phyloP scores from a whole-genome alignment of 2,329 filamentous ascomycete genomes.

The Diaporthe batatas region DNA sequence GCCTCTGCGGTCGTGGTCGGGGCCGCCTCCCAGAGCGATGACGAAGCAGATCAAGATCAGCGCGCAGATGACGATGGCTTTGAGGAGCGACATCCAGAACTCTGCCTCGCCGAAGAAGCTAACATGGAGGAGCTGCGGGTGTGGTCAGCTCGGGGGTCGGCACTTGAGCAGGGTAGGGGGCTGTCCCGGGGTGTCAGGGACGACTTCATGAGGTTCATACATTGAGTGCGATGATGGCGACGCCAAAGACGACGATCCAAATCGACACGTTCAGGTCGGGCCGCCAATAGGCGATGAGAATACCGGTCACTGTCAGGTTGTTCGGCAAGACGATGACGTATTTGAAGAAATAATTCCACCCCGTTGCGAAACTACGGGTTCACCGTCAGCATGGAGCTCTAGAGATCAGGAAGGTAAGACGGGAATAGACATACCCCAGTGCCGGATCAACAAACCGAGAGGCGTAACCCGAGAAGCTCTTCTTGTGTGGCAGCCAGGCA shows the following conservation, averaged over 20 bases:
- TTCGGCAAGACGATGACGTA: conserved; percentile 55
- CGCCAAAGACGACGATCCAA: conserved; percentile 54
- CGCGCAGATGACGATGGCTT: conserved; percentile 41
- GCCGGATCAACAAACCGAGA: conserved; percentile 51
- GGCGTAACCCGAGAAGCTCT: conserved; percentile 50
- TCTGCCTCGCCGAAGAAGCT: conserved; percentile 10
- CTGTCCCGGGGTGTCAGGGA: no score
- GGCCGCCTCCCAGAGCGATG: conserved; percentile 56
- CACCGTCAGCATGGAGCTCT: not conserved
- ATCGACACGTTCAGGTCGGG: conserved; percentile 55
- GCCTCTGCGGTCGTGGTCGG: conserved; percentile 54
- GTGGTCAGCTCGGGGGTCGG: not conserved
- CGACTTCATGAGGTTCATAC: conserved; percentile 46
- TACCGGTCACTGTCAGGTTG: conserved; percentile 55
- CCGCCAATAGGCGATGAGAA: conserved; percentile 55
- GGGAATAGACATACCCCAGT: conserved; percentile 46
- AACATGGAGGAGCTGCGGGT: conserved; percentile 1
- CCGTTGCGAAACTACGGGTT: conserved; percentile 54
- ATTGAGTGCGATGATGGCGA: conserved; percentile 53
- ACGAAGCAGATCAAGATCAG: conserved; percentile 57
- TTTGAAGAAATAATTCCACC: conserved; percentile 63
- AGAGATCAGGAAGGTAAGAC: not conserved
- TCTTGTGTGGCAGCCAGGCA: conserved; percentile 47
- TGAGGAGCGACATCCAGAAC: conserved; percentile 34
- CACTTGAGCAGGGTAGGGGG: no score